Evolutionary conservation across 2,329 filamentous ascomycete genomes (phyloP), one percentile per base, ranked within the genome.

Genomic region (Didymosphaeria variabile): DNA sequence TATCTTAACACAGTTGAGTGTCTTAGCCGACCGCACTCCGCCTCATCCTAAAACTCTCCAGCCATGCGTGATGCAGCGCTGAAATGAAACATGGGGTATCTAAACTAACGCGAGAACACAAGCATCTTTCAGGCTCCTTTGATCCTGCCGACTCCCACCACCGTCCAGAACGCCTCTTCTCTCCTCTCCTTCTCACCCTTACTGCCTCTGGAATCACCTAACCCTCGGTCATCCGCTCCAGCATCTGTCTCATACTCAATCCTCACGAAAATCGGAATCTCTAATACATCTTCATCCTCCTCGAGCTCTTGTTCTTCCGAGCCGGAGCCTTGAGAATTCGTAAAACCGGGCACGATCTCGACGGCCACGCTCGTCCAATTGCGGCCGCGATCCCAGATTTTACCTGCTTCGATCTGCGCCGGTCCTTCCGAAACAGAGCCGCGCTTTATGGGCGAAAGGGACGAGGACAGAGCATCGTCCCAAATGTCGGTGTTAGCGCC

Each of bases 311-410:
- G 54, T 3, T 74, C 75, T 38, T 67, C 73, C 32, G 53, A 56
- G 57, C 77, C 67, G 49, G 66, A 21, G 26, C 26, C 26, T 29
- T 29, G 26, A 36, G 63, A 58, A 12, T 64, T 63, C 19, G 73
- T 45, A 26, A 79, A 63, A 64, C 84, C 71, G 72, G 94, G 87
- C 0, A 97, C 87, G 15, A 99, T 90, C 77, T 99, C 95, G 29
- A 99, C 84, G 21, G 97, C 91, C 12, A 99, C 92, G 67, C 90
- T 95, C 17, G 95, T 95, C 92, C 94, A 97, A 77, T 98, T 99
- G 38, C 94, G 85, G 0, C 94, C 94, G 57, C 90, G 87, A 65
- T 97, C 94, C 91, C 93, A 99, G n/a, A 98, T 89, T 79, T 98
- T 98, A 55, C 94, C 95, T 0, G 92, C 92, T 77, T 97, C 93